Conservation (phyloP, 2,329 filamentous ascomycete species). For the Fusarium nurragi region DNA sequence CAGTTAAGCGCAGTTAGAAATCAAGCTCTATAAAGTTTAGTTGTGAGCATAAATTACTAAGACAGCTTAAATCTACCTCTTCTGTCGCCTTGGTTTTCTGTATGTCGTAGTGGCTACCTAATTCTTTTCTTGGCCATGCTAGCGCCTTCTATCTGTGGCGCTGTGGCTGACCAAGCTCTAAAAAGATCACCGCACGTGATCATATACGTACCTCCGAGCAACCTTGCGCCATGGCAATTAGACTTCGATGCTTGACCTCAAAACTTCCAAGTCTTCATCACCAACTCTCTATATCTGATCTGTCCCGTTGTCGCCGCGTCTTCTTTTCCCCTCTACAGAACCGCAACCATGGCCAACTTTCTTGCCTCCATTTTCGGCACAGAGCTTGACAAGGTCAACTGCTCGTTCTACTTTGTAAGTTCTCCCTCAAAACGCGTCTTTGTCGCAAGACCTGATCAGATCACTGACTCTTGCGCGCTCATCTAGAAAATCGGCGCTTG, state of each 20-base stretch:
- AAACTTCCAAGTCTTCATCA: constrained; percentile 37
- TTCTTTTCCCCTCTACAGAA: constrained; percentile 1
- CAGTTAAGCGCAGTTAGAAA: background rate
- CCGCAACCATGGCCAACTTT: constrained; percentile 85
- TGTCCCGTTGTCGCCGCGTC: constrained; percentile 2
- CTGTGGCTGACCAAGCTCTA: constrained; percentile 19
- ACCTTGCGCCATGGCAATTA: constrained; percentile 31
- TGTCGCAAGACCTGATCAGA: constrained; percentile 4
- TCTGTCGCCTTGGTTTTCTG: background rate
- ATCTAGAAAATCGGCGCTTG: constrained; percentile 97
- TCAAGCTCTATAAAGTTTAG: background rate
- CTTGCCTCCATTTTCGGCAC: constrained; percentile 99
- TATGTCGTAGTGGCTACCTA: too few species aligned
- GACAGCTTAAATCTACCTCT: background rate
- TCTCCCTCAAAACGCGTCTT: constrained; percentile 17
- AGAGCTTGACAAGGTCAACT: constrained; percentile 99
- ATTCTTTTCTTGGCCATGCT: too few species aligned
- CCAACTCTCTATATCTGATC: constrained; percentile 20
- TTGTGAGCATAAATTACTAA: background rate
- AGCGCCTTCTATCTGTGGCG: constrained; percentile 4
- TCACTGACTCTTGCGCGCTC: constrained; percentile 30
- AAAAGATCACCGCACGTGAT: constrained; percentile 46
- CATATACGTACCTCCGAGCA: constrained; percentile 27
- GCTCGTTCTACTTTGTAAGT: constrained; percentile 85
- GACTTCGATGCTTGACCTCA: constrained; percentile 22